Percentiles rank a stretch among this genome's conserved stretches.
Evolutionary conservation across 345 rosid genomes (phyloP).

Genomic region (Pistacia atlantica): DNA sequence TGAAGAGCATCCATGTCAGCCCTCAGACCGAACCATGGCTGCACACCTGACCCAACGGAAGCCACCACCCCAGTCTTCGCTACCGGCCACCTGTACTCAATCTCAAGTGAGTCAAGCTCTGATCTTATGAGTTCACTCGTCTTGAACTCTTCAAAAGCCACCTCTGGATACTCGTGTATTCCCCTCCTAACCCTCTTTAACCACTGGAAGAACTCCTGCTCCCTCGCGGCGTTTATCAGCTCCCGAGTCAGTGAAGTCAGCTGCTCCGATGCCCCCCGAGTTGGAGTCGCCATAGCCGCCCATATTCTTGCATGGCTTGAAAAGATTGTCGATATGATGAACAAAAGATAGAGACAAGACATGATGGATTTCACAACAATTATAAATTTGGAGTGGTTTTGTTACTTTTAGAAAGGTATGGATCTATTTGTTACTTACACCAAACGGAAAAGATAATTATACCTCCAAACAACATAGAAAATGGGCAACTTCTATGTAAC

Average conservation of each 20-base stretch:
- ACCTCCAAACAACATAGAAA: too few relatives aligned
- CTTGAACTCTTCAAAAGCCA: slow-evolving; percentile 45
- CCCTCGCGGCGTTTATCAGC: slow-evolving; percentile 36
- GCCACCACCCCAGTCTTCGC: slow-evolving; percentile 56
- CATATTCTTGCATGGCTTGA: background rate
- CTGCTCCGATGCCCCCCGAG: slow-evolving; percentile 13
- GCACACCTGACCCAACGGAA: slow-evolving; percentile 41
- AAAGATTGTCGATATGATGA: background rate
- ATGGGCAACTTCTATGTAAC: too few relatives aligned
- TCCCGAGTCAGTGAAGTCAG: slow-evolving; percentile 25
- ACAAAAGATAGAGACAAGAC: slow-evolving; percentile 2
- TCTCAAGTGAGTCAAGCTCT: slow-evolving; percentile 45
- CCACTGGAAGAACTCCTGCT: slow-evolving; percentile 47
- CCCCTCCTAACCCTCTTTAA: slow-evolving; percentile 40
- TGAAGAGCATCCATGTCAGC: slow-evolving; percentile 71
- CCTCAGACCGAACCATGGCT: slow-evolving; percentile 55
- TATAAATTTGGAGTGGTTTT: too few relatives aligned
- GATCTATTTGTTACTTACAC: too few relatives aligned
- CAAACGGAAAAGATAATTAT: too few relatives aligned
- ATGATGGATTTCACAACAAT: background rate
- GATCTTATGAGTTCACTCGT: slow-evolving; percentile 41
- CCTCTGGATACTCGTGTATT: slow-evolving; percentile 54
- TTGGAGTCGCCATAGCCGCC: background rate
- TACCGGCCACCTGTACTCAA: slow-evolving; percentile 50
- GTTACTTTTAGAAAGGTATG: too few relatives aligned